Evolutionary conservation across 176 grass and related monocot species (phyloP).

Genomic region (Cymbopogon citratus): DNA sequence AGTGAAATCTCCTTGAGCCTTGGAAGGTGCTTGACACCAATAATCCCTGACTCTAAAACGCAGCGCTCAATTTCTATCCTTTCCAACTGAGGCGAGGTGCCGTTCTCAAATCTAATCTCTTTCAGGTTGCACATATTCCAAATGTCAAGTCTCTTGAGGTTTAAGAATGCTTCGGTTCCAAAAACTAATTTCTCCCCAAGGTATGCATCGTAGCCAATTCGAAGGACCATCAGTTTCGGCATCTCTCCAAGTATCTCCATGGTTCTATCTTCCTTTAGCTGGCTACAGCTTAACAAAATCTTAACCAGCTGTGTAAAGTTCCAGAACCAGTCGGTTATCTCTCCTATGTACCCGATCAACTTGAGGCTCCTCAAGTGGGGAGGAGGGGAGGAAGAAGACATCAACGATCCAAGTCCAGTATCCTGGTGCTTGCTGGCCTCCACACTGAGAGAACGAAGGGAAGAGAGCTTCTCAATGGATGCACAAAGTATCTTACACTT

Average conservation of each 20-base stretch:
- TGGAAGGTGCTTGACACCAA: background rate
- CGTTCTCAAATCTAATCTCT: no score
- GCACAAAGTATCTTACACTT: background rate
- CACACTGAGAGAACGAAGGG: background rate
- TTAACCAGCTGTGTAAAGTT: background rate
- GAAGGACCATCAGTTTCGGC: background rate
- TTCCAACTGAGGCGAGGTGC: no score
- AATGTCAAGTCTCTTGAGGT: background rate
- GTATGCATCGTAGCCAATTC: accelerated
- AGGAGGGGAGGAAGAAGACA: background rate
- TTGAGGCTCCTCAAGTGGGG: background rate
- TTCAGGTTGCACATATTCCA: no score
- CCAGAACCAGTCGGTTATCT: background rate
- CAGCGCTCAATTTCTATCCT: accelerated
- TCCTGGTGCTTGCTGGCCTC: background rate
- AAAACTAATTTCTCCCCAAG: background rate
- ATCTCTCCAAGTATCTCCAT: background rate
- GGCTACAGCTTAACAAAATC: accelerated
- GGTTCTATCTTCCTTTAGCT: background rate
- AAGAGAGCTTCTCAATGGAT: constrained; percentile 3
- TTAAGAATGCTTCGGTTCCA: background rate
- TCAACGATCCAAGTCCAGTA: background rate
- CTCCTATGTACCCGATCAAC: background rate
- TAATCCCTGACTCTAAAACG: background rate
- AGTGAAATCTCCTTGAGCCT: background rate